Conservation (phyloP, 164 flowering plant species). For the Dillenia suffruticosa region DNA sequence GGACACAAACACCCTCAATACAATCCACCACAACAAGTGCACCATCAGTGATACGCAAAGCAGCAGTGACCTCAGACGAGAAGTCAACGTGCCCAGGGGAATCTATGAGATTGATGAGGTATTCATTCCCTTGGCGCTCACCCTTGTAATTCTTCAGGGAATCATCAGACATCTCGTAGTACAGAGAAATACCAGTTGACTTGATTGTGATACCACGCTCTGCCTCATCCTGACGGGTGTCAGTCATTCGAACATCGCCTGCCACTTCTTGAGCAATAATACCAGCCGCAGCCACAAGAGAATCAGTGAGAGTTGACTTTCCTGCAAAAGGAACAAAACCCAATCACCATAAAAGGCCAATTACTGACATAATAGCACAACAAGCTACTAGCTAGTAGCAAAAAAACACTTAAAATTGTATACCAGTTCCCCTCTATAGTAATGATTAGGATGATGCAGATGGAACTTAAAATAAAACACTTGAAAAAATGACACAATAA, state of each 20-base stretch:
- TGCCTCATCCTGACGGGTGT: slow-evolving; percentile 32
- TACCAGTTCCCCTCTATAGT: too few relatives aligned
- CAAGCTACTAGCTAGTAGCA: too few relatives aligned
- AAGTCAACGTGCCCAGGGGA: slow-evolving; percentile 35
- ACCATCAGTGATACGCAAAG: slow-evolving; percentile 29
- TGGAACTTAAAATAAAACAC: too few relatives aligned
- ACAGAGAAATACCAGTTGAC: slow-evolving; percentile 26
- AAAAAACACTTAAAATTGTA: too few relatives aligned
- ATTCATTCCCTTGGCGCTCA: slow-evolving; percentile 20
- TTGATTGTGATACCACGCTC: slow-evolving; percentile 15
- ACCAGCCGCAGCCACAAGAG: slow-evolving; percentile 54
- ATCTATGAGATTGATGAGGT: slow-evolving; percentile 28
- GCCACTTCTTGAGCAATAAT: slow-evolving; percentile 68
- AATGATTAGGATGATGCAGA: too few relatives aligned
- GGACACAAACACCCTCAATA: slow-evolving; percentile 29
- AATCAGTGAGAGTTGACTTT: slow-evolving; percentile 56
- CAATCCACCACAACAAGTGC: slow-evolving; percentile 28
- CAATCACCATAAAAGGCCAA: too few relatives aligned
- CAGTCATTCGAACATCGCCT: slow-evolving; percentile 34
- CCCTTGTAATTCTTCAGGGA: slow-evolving; percentile 21
- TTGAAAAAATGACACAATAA: too few relatives aligned
- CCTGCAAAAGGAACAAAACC: slow-evolving; percentile 20
- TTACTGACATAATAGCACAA: too few relatives aligned
- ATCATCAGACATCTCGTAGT: slow-evolving; percentile 19
- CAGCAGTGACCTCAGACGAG: slow-evolving; percentile 24